Evolutionary conservation across 768 basidiomycete species (phyloP), one percentile per base, ranked within the genome.

Genomic region (Agaricus subrufescens): DNA sequence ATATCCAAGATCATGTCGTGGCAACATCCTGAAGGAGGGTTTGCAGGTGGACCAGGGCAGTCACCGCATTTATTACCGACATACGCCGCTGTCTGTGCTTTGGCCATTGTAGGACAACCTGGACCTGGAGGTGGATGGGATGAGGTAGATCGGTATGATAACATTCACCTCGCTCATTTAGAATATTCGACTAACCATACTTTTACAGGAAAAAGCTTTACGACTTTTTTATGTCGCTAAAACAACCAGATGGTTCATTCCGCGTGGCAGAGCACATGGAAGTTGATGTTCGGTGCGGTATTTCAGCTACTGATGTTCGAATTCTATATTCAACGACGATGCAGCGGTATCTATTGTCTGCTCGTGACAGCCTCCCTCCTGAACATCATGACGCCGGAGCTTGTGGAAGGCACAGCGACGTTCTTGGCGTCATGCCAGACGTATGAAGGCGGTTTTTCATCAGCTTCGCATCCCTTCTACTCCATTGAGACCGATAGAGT

Each of bases 401-500:
- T 99, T 40, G 77, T 94, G 3, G 71, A 75, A 27, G 86, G 87
- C 4, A 89, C 87, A 0, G 80, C 89, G 1, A 81, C 75, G 6
- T 98, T 94, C 73, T 75, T 99, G 52, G 84, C 86, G 0, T 87
- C 87, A 3, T 97, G 93, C 67, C 97, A 98, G 68, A 98, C 95
- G 0, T 98, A 96, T 73, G 97, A 99, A 70, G 97, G 97, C 34
- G 96, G 97, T 0, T 95, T 99, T 66, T 80, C 91, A 1, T 87
- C 85, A 1, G 75, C 91, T 0, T 89, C 91, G 0, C 84, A 89
- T 52, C 85, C 91, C 0, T 87, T 85, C 57, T 81, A 81, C 60
- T 62, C 71, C 14, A 61, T 71, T n/a, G 37, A 53, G 25, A 59
- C 61, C 30, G 58, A 70, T 1, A 46, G 62, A 3, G 66, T 76